These are phyloP conservation scores for Candida nonsorbophila DNA, from an alignment of 805 yeast species.

Conservation along the genomic window DNA sequence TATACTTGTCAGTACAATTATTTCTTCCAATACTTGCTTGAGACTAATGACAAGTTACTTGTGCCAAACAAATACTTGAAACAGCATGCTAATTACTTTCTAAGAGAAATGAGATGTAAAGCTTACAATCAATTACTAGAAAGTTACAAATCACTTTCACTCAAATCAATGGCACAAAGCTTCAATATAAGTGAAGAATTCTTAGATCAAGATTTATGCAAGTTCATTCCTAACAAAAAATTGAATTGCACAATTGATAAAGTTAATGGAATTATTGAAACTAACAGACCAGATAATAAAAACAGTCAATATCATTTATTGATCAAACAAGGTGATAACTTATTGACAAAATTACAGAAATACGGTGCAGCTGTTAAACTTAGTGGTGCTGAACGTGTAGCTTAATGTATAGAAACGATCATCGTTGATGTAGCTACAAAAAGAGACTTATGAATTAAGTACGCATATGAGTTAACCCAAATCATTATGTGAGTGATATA, in stretches of 20 bases:
- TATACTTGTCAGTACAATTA: slow-evolving; percentile 83
- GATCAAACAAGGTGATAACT: slow-evolving; percentile 86
- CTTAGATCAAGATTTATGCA: slow-evolving; percentile 80
- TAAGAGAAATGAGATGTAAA: slow-evolving; percentile 90
- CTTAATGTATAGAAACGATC: no score
- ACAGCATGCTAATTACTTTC: slow-evolving; percentile 76
- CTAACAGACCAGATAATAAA: slow-evolving; percentile 94
- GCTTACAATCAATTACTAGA: slow-evolving; percentile 93
- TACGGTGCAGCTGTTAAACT: slow-evolving; percentile 96
- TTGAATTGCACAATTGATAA: slow-evolving; percentile 93
- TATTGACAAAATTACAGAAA: slow-evolving; percentile 91
- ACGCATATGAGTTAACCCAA: no score
- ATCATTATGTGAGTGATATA: no score
- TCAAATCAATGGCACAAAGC: slow-evolving; percentile 89
- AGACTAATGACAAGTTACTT: slow-evolving; percentile 70
- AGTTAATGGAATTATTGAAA: slow-evolving; percentile 91
- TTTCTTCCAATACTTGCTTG: slow-evolving; percentile 71
- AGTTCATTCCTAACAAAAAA: slow-evolving; percentile 88
- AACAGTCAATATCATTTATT: slow-evolving; percentile 87
- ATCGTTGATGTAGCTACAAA: no score
- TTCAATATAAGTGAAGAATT: slow-evolving; percentile 88
- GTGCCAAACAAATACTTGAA: slow-evolving; percentile 58
- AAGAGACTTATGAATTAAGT: no score
- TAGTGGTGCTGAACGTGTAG: slow-evolving; percentile 79
- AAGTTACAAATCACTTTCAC: slow-evolving; percentile 84